Percentiles rank a stretch among this genome's conserved stretches.
phyloP scores from a whole-genome alignment of 176 grass and related monocot species.

The Musa schizocarpa region DNA sequence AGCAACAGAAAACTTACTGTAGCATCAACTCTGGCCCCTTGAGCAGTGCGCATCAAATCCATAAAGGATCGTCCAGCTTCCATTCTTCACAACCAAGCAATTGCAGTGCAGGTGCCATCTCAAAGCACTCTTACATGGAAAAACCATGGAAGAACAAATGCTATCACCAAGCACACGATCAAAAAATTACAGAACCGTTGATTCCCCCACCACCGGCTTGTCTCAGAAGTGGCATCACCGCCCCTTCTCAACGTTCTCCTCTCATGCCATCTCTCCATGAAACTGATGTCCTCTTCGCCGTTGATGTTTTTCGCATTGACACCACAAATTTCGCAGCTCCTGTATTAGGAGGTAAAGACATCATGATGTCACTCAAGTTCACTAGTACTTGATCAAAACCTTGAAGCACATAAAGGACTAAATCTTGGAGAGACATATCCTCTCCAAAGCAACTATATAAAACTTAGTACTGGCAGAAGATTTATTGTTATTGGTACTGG shows the following conservation, averaged over 20 bases:
- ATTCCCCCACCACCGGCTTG: background rate
- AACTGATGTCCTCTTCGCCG: background rate
- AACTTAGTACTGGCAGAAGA: no score
- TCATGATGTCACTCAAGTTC: no score
- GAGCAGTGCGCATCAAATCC: no score
- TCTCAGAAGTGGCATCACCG: background rate
- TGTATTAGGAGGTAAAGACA: background rate
- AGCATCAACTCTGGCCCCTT: no score
- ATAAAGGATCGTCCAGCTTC: no score
- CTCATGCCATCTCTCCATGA: slow-evolving; percentile 5
- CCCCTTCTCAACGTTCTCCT: background rate
- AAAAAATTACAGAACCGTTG: slow-evolving; percentile 3
- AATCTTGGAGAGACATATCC: no score
- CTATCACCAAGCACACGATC: background rate
- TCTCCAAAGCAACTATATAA: no score
- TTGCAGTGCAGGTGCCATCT: background rate
- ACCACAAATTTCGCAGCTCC: slow-evolving; percentile 11
- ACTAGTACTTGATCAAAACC: no score
- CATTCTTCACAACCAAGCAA: no score
- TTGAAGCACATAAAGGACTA: no score
- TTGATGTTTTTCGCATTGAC: slow-evolving; percentile 6
- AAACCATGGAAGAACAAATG: slow-evolving; percentile 1
- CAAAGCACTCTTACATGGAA: background rate
- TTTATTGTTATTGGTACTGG: no score
- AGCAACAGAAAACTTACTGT: no score